These are phyloP conservation scores for Galeopsis tetrahit DNA, from an alignment of 257 asterid species.

Conservation along the genomic window DNA sequence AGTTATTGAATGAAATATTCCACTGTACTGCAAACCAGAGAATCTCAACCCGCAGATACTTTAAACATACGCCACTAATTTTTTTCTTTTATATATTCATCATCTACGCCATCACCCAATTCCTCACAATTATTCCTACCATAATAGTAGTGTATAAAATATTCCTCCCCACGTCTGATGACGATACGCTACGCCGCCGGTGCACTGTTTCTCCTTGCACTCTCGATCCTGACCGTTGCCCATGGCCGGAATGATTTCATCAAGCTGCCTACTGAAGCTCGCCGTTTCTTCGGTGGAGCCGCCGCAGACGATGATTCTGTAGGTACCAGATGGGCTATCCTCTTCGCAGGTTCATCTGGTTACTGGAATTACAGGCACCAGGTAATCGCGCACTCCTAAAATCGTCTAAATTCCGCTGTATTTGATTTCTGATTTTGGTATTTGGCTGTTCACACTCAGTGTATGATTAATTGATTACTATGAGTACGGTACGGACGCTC, in stretches of 20 bases:
- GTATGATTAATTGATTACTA: background rate
- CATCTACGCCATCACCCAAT: background rate
- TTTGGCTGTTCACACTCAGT: background rate
- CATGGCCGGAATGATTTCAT: slow-evolving; percentile 58
- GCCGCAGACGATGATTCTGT: slow-evolving; percentile 57
- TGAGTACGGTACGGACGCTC: background rate
- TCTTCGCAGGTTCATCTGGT: slow-evolving; percentile 89
- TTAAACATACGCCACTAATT: background rate
- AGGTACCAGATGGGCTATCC: slow-evolving; percentile 96
- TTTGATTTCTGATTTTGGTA: background rate
- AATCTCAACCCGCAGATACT: slow-evolving; percentile 25
- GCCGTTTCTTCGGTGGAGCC: slow-evolving; percentile 46
- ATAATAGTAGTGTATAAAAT: background rate
- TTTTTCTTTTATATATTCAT: slow-evolving; percentile 30
- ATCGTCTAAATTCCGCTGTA: background rate
- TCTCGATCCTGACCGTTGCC: slow-evolving; percentile 55
- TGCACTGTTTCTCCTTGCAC: slow-evolving; percentile 49
- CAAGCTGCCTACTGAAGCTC: slow-evolving; percentile 68
- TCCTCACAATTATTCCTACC: background rate
- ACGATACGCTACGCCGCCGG: slow-evolving; percentile 57
- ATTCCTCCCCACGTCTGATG: slow-evolving; percentile 2
- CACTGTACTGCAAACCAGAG: slow-evolving; percentile 23
- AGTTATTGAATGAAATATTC: background rate
- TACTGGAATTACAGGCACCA: slow-evolving; percentile 98
- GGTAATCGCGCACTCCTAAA: slow-evolving; percentile 46